Evolutionary conservation across 2,329 filamentous ascomycete genomes (phyloP).

Genomic region (Cordyceps tenuipes): DNA sequence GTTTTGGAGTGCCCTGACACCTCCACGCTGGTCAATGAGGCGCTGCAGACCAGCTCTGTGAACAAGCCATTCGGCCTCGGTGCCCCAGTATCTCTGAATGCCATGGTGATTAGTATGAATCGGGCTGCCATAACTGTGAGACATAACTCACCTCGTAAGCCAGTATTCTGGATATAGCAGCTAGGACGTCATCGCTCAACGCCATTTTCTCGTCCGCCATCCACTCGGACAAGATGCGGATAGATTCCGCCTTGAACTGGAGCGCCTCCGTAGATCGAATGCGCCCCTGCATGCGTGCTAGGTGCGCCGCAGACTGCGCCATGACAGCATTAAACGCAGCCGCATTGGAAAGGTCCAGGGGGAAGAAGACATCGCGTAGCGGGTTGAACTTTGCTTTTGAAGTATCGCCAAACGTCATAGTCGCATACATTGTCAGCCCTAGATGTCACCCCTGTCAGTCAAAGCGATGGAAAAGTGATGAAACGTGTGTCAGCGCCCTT

Average conservation of each 20-base stretch:
- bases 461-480: background rate
- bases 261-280: conserved; percentile 20
- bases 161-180: background rate
- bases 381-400: conserved; percentile 25
- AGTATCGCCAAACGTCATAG: conserved; percentile 25
- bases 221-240: conserved; percentile 27
- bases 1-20: background rate
- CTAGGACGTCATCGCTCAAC: conserved; percentile 23
- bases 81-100: conserved; percentile 2
- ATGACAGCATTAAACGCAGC: conserved; percentile 33
- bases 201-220: conserved; percentile 21
- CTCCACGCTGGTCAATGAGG: background rate
- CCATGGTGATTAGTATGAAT: background rate
- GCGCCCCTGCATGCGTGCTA: conserved; percentile 25
- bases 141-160: conserved; percentile 2
- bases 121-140: too few relatives aligned
- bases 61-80: conserved; percentile 6
- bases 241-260: conserved; percentile 27
- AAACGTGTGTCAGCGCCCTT: background rate
- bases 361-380: conserved; percentile 32
- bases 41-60: background rate
- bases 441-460: background rate
- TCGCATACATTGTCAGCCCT: conserved; percentile 24
- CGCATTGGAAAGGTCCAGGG: conserved; percentile 31
- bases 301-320: conserved; percentile 32